These are phyloP conservation scores for Aspergillus sp. DNA, from an alignment of 2,329 filamentous ascomycete species.

Conservation along the genomic window DNA sequence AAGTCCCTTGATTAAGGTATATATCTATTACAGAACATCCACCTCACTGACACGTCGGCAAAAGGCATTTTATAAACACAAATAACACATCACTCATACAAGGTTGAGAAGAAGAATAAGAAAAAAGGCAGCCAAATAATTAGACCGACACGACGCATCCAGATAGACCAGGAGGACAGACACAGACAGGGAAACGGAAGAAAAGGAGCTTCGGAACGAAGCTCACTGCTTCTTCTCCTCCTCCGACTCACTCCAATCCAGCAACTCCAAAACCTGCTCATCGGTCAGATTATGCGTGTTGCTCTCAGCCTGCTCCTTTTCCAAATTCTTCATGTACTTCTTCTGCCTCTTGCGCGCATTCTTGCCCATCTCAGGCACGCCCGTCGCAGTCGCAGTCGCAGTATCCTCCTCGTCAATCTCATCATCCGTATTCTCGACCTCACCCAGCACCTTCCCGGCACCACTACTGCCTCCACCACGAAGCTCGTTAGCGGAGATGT, in stretches of 20 bases:
- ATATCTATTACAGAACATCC: background rate
- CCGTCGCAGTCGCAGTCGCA: constrained; percentile 35
- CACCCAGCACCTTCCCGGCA: constrained; percentile 42
- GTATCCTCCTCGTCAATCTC: constrained; percentile 42
- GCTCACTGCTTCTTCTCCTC: constrained; percentile 18
- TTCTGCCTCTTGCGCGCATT: constrained; percentile 66
- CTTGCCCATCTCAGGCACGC: constrained; percentile 60
- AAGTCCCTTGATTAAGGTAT: background rate
- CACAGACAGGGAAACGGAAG: background rate
- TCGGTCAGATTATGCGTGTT: constrained; percentile 63
- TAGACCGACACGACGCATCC: too few species aligned
- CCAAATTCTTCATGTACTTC: constrained; percentile 59
- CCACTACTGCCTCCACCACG: constrained; percentile 54
- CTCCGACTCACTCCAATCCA: constrained; percentile 49
- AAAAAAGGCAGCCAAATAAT: too few species aligned
- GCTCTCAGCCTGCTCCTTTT: constrained; percentile 57
- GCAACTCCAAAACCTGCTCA: constrained; percentile 69
- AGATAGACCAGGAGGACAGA: background rate
- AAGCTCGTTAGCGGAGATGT: constrained; percentile 62
- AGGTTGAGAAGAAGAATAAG: too few species aligned
- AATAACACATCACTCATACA: too few species aligned
- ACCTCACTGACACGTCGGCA: background rate
- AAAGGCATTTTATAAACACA: too few species aligned
- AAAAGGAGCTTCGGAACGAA: background rate
- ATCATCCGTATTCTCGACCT: constrained; percentile 37